Evolutionary conservation across 768 basidiomycete species (phyloP), one percentile per base, ranked within the genome.

Genomic region (Mycena chlorophos): DNA sequence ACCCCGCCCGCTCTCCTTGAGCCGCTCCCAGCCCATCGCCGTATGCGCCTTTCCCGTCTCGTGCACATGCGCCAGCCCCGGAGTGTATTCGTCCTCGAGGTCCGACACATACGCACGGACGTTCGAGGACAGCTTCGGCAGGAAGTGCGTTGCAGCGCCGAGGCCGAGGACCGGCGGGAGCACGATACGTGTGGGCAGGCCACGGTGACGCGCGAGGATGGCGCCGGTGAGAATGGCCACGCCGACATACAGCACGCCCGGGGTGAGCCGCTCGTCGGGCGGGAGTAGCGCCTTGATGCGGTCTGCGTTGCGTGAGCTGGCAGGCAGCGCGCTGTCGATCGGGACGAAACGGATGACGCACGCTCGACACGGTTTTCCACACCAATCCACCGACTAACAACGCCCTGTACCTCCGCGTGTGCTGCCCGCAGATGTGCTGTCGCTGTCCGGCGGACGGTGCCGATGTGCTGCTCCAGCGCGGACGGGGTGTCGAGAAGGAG

Each of bases 241-340:
- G 47, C 93, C 91, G 43, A 91, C 88, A 75, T 96, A 98, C 51
- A 98, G 85, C 4, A 89, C 65, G n/a, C 90, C 92, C 1, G 95
- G 95, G 10, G 87, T 93, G 26, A 97, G 82, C 1, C 86, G 77
- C 72, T 98, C 96, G 51, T 88, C 78, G 45, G 45, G 12, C 0
- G 91, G 86, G 14, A 93, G 73, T 63, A 98, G 82, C 5, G 87
- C 82, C 69, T 94, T 94, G 28, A 98, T 75, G 59, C 92, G 86
- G 56, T 77, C 94, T 96, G 67, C 20, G 40, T 39, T 4, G 46
- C 17, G n/a, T n/a, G 13, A 34, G 31, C 17, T 22, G 40, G 13
- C 40, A 42, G 40, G 22, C 13, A 5, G n/a, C 17, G 8, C 17
- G 31, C 31, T 34, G 40, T 20, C 8, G 22, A 42, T 23, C 50